Evolutionary conservation across 2,329 filamentous ascomycete species (phyloP), one percentile per base, ranked within the genome.

Genomic region (Penicillium sp.): DNA sequence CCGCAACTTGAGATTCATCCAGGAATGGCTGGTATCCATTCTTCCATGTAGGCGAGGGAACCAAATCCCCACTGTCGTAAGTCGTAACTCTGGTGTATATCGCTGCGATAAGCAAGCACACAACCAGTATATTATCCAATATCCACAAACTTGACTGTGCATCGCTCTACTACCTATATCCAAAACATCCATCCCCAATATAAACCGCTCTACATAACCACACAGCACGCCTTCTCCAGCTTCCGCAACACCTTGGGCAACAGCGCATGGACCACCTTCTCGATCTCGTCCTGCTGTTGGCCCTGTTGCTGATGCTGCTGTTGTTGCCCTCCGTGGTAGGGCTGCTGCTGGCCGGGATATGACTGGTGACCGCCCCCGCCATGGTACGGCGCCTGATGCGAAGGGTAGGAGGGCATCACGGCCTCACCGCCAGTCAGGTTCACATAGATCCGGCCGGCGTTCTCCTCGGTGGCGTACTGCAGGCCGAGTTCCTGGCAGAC

Each of bases 401-500:
- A 76, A 22, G 59, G 64, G 47, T 64, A 60, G 0, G 64, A 51
- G 13, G 79, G 81, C 75, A 77, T 77, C 41, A 77, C 71, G 3
- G 85, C 87, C 50, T 86, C 81, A 13, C 88, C 90, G 56, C 92
- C 92, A 66, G 89, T 86, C 63, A 98, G 81, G 72, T 97, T 90
- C 61, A 98, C 86, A 72, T 91, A 96, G 43, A 99, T 93, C 16
- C 92, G 81, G 0, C 95, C 95, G 9, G 89, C 89, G 68, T 99
- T 98, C 50, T 90, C 88, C 79, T 98, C 95, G 1, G 92, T 96
- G 57, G 84, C 78, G 76, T 90, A 97, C 69, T 92, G 85, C 55
- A 99, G 81, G 0, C 93, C 91, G 46, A 96, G 78, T 73, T 97
- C 89, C 50, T 81, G 84, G 76, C 94, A 96, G 50, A 98, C 82